phyloP scores from a whole-genome alignment of 495 filamentous ascomycete genomes.

The Xylaria curta region DNA sequence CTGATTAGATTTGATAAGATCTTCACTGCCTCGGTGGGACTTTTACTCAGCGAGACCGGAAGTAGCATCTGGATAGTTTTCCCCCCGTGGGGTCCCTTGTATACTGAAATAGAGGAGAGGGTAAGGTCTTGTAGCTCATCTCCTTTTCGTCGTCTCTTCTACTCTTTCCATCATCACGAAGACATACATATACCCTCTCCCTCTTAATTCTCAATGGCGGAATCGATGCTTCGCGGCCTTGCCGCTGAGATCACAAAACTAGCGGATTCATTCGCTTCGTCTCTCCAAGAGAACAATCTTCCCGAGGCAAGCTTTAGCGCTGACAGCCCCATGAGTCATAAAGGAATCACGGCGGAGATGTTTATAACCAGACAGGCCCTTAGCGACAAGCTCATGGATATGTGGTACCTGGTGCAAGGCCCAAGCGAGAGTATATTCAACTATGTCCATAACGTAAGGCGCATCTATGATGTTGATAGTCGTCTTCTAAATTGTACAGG shows the following conservation, averaged over 20 bases:
- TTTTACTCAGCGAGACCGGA: slow-evolving; percentile 17
- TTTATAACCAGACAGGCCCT: slow-evolving; percentile 36
- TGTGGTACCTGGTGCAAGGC: slow-evolving; percentile 40
- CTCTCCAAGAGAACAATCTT: slow-evolving; percentile 37
- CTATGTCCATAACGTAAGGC: slow-evolving; percentile 37
- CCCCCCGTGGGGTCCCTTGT: background rate
- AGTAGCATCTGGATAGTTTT: background rate
- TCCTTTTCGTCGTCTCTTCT: background rate
- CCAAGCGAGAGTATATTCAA: slow-evolving; percentile 41
- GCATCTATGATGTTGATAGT: background rate
- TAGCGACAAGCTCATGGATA: slow-evolving; percentile 34
- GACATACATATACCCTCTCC: background rate
- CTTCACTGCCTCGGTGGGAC: background rate
- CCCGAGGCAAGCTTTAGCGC: slow-evolving; percentile 34
- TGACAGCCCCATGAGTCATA: slow-evolving; percentile 38
- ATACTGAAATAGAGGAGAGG: background rate
- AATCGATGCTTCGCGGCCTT: slow-evolving; percentile 34
- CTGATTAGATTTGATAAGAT: slow-evolving; percentile 24
- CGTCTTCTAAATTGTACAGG: slow-evolving; percentile 17
- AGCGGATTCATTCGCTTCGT: slow-evolving; percentile 32
- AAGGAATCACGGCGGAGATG: slow-evolving; percentile 31
- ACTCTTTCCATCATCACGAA: background rate
- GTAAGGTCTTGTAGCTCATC: background rate
- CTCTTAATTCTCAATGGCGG: slow-evolving; percentile 30
- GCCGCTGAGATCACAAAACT: slow-evolving; percentile 39